Percentiles rank a stretch among this genome's conserved stretches.
These are phyloP conservation scores for Leccinum rimulosum DNA, from an alignment of 768 basidiomycete genomes.

Conservation along the genomic window DNA sequence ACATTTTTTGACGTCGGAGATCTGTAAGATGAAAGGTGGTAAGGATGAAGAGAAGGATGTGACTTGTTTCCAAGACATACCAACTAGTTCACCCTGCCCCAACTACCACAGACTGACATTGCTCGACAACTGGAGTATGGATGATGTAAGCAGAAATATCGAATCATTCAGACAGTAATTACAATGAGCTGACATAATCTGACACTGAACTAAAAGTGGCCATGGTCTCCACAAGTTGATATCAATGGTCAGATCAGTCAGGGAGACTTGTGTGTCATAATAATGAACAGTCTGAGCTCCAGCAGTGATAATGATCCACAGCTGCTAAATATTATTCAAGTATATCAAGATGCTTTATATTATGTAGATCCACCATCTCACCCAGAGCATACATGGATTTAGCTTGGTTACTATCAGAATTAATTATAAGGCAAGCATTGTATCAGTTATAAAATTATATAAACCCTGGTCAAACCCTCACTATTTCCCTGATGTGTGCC, in stretches of 20 bases:
- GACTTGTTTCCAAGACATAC: no score
- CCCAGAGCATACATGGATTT: neutral
- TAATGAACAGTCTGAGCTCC: neutral
- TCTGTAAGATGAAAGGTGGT: no score
- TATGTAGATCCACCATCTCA: neutral
- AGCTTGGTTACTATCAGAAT: neutral
- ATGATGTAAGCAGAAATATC: no score
- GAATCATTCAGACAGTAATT: no score
- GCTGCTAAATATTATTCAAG: neutral
- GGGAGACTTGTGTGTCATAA: neutral
- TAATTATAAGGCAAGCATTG: neutral
- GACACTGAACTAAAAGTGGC: neutral
- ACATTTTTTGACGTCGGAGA: no score
- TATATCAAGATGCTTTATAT: neutral
- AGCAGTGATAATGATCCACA: neutral
- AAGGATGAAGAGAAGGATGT: no score
- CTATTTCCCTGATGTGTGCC: no score
- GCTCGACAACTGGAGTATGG: no score
- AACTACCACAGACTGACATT: no score
- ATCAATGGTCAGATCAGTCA: neutral
- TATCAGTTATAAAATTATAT: neutral
- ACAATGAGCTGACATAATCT: no score
- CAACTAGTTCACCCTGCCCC: no score
- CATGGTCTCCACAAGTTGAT: neutral
- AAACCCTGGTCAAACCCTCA: neutral